Evolutionary conservation across 148 eudicot species (phyloP), one percentile per base, ranked within the genome.

Genomic region (Nepenthes mirabilis): DNA sequence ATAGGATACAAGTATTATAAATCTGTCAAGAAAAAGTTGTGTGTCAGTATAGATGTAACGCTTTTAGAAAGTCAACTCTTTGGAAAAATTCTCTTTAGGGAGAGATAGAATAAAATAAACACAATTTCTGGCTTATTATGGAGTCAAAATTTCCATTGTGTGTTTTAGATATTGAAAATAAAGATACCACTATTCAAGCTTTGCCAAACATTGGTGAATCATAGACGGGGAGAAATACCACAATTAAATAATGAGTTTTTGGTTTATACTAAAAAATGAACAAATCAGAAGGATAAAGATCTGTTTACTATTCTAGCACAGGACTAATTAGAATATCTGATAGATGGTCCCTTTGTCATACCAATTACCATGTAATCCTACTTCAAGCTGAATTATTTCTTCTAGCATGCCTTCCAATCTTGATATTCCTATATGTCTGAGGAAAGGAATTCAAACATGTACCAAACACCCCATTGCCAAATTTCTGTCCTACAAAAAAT

Each of bases 401-500:
- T n/a, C 57, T n/a, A 14, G 10, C n/a, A 54, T 33, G 9, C 10
- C 43, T 57, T 62, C 43, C 9, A 34, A 64, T 11, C 43, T 55
- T 37, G 43, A 64, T 64, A 32, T 64, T 55, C 60, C 67, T 45
- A 55, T 64, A 55, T 49, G 36, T 55, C 3, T 64, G 9, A 64
- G 67, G 33, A 64, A 64, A 55, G 52, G 23, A 54, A 45, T 10
- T 9, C 14, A 32, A 43, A 52, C 52, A 2, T 55, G 59, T 47
- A 64, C 58, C 50, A 64, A 55, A 7, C 59, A 64, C 43, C 67
- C 67, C 43, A 55, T 64, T 55, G 52, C 59, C 6, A 64, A 55
- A 37, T 64, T 54, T 43, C 11, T 64, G 3, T 55, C 67, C 1
- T 64, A 14, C 34, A 4, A 64, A 4, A 64, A 33, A 32, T 52